Evolutionary conservation across 305 asterid species (phyloP).

Genomic region (Solanum hybrid): DNA sequence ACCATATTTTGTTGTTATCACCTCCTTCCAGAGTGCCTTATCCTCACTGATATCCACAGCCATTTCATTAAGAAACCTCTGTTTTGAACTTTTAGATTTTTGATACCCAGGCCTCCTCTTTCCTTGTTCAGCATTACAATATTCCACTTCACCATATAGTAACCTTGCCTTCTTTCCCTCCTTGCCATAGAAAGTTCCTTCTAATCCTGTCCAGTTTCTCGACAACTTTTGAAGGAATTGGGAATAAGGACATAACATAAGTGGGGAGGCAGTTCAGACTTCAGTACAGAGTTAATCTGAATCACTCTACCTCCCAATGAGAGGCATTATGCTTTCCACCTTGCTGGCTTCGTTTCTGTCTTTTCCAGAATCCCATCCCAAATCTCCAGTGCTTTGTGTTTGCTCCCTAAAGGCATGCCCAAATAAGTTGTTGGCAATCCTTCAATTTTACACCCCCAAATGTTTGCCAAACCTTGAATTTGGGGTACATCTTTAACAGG

Average conservation of each 20-base stretch:
- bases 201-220: background rate
- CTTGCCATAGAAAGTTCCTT: background rate
- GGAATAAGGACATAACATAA: background rate
- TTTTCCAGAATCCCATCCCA: background rate
- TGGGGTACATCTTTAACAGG: background rate
- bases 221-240: background rate
- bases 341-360: background rate
- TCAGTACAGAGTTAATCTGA: background rate
- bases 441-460: background rate
- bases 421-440: background rate
- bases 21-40: background rate
- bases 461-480: background rate
- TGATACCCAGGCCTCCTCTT: background rate
- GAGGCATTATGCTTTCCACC: background rate
- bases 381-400: background rate
- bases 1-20: background rate
- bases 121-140: background rate
- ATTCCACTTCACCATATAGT: background rate
- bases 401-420: background rate
- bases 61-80: background rate
- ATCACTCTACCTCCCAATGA: background rate
- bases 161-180: background rate
- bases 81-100: background rate
- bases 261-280: background rate
- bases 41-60: background rate